These are phyloP conservation scores for Phytophthora palmivora DNA, from an alignment of 352 stramenopile species.

Conservation along the genomic window DNA sequence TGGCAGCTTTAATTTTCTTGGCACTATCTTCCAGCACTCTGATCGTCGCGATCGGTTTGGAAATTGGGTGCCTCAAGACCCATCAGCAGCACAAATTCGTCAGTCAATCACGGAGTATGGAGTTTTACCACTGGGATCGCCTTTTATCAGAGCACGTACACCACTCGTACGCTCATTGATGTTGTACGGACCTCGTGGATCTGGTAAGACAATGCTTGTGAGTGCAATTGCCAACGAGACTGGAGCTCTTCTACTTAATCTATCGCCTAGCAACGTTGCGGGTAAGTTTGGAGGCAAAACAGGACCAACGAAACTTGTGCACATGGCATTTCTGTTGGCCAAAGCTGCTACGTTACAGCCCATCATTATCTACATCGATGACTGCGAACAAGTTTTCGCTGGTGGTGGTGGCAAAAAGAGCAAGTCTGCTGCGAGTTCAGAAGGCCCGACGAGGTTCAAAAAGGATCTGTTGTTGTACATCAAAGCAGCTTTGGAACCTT, in stretches of 20 bases:
- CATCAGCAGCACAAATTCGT: slow-evolving; percentile 91
- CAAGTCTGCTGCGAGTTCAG: slow-evolving; percentile 60
- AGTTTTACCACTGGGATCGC: slow-evolving; percentile 87
- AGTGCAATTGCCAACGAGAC: slow-evolving; percentile 93
- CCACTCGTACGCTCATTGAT: slow-evolving; percentile 91
- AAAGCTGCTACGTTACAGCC: slow-evolving; percentile 87
- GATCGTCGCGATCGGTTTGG: slow-evolving; percentile 72
- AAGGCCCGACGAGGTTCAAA: slow-evolving; percentile 90
- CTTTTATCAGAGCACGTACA: slow-evolving; percentile 76
- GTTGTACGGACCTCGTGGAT: slow-evolving; percentile 92
- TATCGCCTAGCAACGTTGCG: slow-evolving; percentile 92
- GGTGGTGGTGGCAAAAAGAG: slow-evolving; percentile 80
- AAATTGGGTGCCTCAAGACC: slow-evolving; percentile 92
- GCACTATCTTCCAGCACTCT: slow-evolving; percentile 71
- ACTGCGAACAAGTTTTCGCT: slow-evolving; percentile 92
- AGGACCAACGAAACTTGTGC: slow-evolving; percentile 92
- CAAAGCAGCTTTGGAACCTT: slow-evolving; percentile 86
- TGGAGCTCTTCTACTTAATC: slow-evolving; percentile 94
- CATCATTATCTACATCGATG: slow-evolving; percentile 95
- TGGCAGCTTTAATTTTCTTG: slow-evolving; percentile 93
- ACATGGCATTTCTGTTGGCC: slow-evolving; percentile 95
- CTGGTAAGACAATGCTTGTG: slow-evolving; percentile 94
- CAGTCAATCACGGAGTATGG: slow-evolving; percentile 92
- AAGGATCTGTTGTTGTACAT: slow-evolving; percentile 95
- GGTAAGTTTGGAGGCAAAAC: slow-evolving; percentile 94